Percentiles rank a stretch among this genome's conserved stretches.
phyloP scores from a whole-genome alignment of 2,329 filamentous ascomycete genomes.

The Fusarium robinianum region DNA sequence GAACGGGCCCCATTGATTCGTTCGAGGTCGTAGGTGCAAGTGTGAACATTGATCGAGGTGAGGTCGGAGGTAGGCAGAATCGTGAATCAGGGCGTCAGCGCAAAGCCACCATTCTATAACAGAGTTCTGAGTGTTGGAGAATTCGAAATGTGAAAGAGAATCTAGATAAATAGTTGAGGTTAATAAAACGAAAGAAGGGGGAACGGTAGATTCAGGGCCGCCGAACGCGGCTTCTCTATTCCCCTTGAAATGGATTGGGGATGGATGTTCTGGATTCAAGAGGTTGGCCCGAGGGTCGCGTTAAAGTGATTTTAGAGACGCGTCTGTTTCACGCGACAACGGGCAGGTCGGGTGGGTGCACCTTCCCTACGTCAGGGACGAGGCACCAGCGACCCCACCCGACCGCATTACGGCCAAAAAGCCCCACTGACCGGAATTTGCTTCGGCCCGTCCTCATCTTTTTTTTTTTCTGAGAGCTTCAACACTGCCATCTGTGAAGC shows the following conservation, averaged over 20 bases:
- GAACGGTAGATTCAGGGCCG: not conserved
- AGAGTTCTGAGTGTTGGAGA: not conserved
- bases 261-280: too few species aligned
- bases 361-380: conserved; percentile 31
- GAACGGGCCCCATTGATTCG: conserved; percentile 49
- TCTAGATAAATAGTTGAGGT: not conserved
- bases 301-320: conserved; percentile 33
- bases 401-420: conserved; percentile 25
- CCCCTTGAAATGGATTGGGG: not conserved
- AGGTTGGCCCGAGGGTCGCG: conserved; percentile 30
- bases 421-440: conserved; percentile 45
- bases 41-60: conserved; percentile 4
- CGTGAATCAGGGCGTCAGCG: too few species aligned
- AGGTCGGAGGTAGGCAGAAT: too few species aligned
- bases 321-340: conserved; percentile 24
- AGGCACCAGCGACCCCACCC: not conserved
- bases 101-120: conserved; percentile 27
- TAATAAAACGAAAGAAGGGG: not conserved
- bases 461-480: conserved; percentile 45
- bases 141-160: not conserved
- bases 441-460: conserved; percentile 38
- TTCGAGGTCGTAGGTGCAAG: conserved; percentile 9
- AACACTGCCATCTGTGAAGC: conserved; percentile 15
- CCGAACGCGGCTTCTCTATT: not conserved
- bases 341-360: conserved; percentile 23